These are phyloP conservation scores for Umbelopsis vinacea DNA, from an alignment of 192 early-diverging fungal species.

Conservation along the genomic window DNA sequence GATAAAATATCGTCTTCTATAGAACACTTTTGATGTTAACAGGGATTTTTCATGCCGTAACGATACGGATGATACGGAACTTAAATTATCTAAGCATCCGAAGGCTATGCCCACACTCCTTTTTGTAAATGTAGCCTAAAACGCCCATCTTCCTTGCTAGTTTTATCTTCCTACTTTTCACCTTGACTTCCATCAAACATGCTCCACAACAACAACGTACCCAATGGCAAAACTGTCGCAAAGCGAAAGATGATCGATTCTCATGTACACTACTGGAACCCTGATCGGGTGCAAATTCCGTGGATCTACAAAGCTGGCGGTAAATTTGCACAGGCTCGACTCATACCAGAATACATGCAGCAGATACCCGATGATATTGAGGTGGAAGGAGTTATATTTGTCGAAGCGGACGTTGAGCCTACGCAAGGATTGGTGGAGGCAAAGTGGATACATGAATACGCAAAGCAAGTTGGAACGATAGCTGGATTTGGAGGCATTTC, in stretches of 20 bases:
- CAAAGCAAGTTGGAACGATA: not conserved
- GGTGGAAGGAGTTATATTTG: slow-evolving; percentile 26
- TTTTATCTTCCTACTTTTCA: not conserved
- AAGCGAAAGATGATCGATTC: slow-evolving; percentile 27
- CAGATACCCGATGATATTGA: not conserved
- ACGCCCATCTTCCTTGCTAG: not conserved
- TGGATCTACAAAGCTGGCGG: slow-evolving; percentile 28
- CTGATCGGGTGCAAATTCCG: slow-evolving; percentile 24
- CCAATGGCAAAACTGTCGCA: not conserved
- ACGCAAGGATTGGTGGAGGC: slow-evolving; percentile 36
- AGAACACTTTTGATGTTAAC: no score
- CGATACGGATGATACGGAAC: not conserved
- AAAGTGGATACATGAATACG: slow-evolving; percentile 31
- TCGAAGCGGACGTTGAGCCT: slow-evolving; percentile 37
- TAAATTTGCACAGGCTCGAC: not conserved
- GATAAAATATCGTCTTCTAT: no score
- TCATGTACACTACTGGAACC: slow-evolving; percentile 40
- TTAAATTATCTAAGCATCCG: not conserved
- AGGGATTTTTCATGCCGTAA: no score
- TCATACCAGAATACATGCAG: not conserved
- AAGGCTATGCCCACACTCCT: not conserved
- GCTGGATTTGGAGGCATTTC: slow-evolving; percentile 34
- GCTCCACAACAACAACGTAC: not conserved
- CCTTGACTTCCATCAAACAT: not conserved
- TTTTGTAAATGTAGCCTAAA: not conserved